Evolutionary conservation across 768 basidiomycete species (phyloP), one percentile per base, ranked within the genome.

Genomic region (Podaxis rugospora): DNA sequence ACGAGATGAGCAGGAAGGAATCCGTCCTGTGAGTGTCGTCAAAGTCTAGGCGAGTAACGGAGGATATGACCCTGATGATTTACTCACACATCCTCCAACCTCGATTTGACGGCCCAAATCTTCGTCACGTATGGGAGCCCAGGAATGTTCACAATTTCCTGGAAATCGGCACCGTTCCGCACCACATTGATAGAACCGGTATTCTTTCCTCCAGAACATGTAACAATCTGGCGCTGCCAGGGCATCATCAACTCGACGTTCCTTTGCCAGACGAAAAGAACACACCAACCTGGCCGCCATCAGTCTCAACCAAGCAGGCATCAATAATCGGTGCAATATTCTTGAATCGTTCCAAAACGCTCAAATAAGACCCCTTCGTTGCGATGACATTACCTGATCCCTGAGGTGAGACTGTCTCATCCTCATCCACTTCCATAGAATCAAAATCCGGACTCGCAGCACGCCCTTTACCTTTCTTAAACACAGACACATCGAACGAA

Each of bases 321-420:
- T 97, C 95, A 61, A 86, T 68, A 47, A 95, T 90, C 0, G 94
- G 95, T 0, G 89, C 92, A 63, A 96, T 80, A 65, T 93, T 95
- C 62, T 83, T 83, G 71, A 81, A 90, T 6, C 75, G 79, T 36
- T 89, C 82, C 21, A 93, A 63, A 7, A 89, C 80, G 21, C 80
- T 76, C 5, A 95, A 55, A 68, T 81, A 86, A 13, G 78, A 81
- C 2, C 88, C 88, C 35, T 75, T 72, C 5, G 78, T 79, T 25
- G 76, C 74, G 21, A 89, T 72, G 25, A 90, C 74, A 46, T 70
- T 69, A 10, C 86, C 86, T 18, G 69, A 67, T 51, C 60, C 62
- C 25, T 69, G 68, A 9, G 62, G 63, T 0, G 58, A 63, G 3
- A 32, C 7, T 9, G 51, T 11, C 4, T 53, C 67, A 28, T 71